phyloP scores from a whole-genome alignment of 2,329 filamentous ascomycete species.

The Tolypocladium album region DNA sequence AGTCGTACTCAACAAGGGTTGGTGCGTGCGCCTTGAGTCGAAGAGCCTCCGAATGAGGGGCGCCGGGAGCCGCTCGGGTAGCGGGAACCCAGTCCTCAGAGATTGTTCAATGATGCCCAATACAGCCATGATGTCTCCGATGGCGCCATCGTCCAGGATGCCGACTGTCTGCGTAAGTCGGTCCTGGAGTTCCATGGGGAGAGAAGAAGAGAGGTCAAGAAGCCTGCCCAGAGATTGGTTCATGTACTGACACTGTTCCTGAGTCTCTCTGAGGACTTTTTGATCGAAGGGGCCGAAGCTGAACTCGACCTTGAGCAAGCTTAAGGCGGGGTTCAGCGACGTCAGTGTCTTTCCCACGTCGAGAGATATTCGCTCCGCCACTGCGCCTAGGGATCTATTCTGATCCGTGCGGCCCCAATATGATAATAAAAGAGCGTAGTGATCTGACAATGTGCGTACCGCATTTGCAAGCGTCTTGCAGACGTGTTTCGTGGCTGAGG shows the following conservation, averaged over 20 bases:
- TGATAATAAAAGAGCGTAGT: conserved; percentile 37
- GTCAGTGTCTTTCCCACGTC: conserved; percentile 17
- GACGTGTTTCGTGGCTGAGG: conserved; percentile 32
- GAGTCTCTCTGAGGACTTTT: conserved; percentile 15
- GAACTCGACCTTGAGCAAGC: conserved; percentile 17
- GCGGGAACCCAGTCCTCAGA: conserved; percentile 33
- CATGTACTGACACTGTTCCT: conserved; percentile 18
- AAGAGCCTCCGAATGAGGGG: conserved; percentile 29
- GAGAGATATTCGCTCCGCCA: conserved; percentile 17
- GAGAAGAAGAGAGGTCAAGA: conserved; percentile 18
- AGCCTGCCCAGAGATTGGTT: conserved; percentile 22
- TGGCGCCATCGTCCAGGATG: conserved; percentile 28
- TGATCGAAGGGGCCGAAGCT: conserved; percentile 19
- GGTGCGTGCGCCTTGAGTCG: conserved; percentile 11
- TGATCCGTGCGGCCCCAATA: conserved; percentile 25
- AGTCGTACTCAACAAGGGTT: conserved; percentile 17
- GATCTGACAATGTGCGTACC: conserved; percentile 31
- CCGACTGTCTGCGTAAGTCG: conserved; percentile 26
- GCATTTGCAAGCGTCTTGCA: conserved; percentile 32
- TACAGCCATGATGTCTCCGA: conserved; percentile 40
- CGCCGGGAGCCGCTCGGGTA: conserved; percentile 35
- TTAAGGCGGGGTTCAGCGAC: conserved; percentile 13
- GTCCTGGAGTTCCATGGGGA: conserved; percentile 28
- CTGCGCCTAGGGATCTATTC: conserved; percentile 16
- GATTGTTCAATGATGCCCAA: conserved; percentile 34